These are phyloP conservation scores for Antrodiella citrinella DNA, from an alignment of 768 basidiomycete species.

Conservation along the genomic window DNA sequence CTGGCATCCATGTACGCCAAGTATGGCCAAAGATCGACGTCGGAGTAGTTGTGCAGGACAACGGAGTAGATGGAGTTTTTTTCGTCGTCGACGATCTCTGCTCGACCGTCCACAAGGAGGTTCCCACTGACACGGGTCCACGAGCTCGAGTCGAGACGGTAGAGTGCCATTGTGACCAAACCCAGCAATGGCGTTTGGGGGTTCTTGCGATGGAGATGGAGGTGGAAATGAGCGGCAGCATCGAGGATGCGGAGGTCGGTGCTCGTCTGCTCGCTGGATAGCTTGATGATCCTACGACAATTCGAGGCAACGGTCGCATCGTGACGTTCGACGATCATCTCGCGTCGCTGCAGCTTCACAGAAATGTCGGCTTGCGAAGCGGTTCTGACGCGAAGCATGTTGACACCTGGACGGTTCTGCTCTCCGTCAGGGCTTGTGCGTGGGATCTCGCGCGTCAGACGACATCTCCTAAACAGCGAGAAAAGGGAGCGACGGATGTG, in stretches of 20 bases:
- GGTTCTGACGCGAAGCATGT: constrained; percentile 37
- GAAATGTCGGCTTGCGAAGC: constrained; percentile 43
- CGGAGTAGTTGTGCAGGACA: constrained; percentile 41
- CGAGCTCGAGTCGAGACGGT: constrained; percentile 36
- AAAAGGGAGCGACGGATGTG: constrained; percentile 40
- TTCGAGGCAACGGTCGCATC: constrained; percentile 32
- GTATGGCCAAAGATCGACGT: constrained; percentile 53
- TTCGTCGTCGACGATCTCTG: constrained; percentile 35
- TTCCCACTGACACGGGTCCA: constrained; percentile 38
- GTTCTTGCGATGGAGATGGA: constrained; percentile 48
- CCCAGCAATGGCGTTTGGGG: constrained; percentile 36
- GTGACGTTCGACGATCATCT: constrained; percentile 37
- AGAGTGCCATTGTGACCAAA: constrained; percentile 46
- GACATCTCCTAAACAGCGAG: constrained; percentile 37
- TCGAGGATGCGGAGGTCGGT: constrained; percentile 34
- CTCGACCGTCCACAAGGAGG: constrained; percentile 38
- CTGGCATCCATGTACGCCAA: constrained; percentile 54
- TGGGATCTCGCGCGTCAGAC: constrained; percentile 32
- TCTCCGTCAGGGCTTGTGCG: constrained; percentile 25
- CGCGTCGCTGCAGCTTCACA: constrained; percentile 32
- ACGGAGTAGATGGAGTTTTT: constrained; percentile 37
- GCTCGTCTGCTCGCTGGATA: constrained; percentile 26
- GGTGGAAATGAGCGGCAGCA: constrained; percentile 51
- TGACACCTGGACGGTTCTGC: constrained; percentile 24
- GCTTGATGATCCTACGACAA: constrained; percentile 29